Evolutionary conservation across 2,329 filamentous ascomycete genomes (phyloP).

Genomic region (Fusarium anthophilum): DNA sequence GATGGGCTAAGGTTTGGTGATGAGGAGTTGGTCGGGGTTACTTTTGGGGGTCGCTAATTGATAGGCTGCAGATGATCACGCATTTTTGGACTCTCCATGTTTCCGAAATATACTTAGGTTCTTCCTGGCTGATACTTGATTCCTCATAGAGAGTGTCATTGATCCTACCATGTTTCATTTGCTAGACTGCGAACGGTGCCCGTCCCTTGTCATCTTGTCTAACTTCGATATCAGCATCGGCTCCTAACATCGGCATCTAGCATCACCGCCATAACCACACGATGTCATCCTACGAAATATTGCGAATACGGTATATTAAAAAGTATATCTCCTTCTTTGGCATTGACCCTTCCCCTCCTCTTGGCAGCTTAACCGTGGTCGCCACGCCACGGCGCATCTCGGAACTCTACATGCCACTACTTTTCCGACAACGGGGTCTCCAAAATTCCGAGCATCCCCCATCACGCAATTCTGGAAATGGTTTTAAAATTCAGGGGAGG

Average conservation of each 20-base stretch:
- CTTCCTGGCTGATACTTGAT: neutral
- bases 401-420: neutral
- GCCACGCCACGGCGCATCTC: neutral
- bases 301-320: neutral
- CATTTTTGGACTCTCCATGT: neutral
- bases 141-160: neutral
- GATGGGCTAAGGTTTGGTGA: neutral
- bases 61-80: neutral
- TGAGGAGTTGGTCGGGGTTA: neutral
- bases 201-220: neutral
- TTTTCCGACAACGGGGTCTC: neutral
- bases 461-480: neutral
- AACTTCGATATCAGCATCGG: neutral
- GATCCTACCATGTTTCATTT: neutral
- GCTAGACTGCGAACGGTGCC: neutral
- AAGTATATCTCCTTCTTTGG: neutral
- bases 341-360: neutral
- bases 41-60: neutral
- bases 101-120: neutral
- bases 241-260: neutral
- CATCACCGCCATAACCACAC: neutral
- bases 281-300: neutral
- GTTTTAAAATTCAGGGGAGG: neutral
- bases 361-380: neutral
- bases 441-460: neutral